Evolutionary conservation across 345 rosid species (phyloP), one percentile per base, ranked within the genome.

Genomic region (Dimocarpus longan): DNA sequence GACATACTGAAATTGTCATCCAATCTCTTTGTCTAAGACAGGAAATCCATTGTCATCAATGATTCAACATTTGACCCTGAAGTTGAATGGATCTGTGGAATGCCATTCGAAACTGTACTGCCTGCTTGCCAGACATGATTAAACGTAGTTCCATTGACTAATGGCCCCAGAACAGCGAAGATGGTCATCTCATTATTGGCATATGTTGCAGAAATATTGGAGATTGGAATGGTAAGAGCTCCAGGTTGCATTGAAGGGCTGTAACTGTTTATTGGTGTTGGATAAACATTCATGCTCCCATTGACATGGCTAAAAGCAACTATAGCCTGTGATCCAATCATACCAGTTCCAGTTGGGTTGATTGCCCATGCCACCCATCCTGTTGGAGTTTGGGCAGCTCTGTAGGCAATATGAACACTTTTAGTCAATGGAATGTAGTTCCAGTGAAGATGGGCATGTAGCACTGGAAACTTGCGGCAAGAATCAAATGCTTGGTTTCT

Each of bases 91-190:
- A 0, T 9, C 60, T 54, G 32, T 32, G 91, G 90, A n/a, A 1
- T 75, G 11, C 39, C 75, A 16, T 78, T 65, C 3, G 60, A 75
- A 72, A 89, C 76, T 3, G 86, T 63, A 57, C 44, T 76, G 22
- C 92, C 94, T 5, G 83, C 83, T 75, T 90, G 91, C 92, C 92
- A 89, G 21, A 87, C 90, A 59, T 87, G 91, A 75, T 80, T 76
- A 16, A 83, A 81, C 16, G 74, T 71, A 4, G 87, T 60, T 80
- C 76, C 79, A 71, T 68, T 80, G 42, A 13, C 56, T 19, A 75
- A 43, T 40, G 88, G 89, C 24, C 85, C 87, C 43, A 89, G 46
- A 18, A 83, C 81, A 46, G 90, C 90, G 37, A 79, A 89, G 21
- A 89, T 85, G 6, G 79, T 80, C 85, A 83, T 87, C 78, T 86